Evolutionary conservation across 108 stramenopile species (phyloP).

Genomic region (Bacterosira constricta): DNA sequence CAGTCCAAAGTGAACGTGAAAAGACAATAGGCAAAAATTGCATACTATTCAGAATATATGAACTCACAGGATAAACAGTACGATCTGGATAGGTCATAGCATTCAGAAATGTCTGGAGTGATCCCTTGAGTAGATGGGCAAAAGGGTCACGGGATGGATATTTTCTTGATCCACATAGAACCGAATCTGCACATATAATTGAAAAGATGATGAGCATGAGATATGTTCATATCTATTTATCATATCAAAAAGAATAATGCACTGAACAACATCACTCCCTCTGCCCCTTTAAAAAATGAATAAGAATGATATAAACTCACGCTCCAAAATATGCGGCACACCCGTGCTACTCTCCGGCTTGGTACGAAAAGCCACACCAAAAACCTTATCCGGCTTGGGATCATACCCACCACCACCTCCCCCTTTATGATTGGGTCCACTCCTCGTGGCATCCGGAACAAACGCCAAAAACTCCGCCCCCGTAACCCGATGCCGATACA

Average conservation of each 20-base stretch:
- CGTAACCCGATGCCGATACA: constrained; percentile 78
- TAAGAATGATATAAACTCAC: constrained; percentile 20
- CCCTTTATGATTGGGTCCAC: background rate
- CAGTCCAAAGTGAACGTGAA: no score
- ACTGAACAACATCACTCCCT: no score
- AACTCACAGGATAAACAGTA: constrained; percentile 86
- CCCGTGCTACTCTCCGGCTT: constrained; percentile 82
- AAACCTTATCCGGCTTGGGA: constrained; percentile 86
- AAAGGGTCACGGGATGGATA: constrained; percentile 95
- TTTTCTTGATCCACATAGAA: constrained; percentile 88
- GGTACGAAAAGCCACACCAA: constrained; percentile 95
- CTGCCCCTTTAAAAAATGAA: background rate
- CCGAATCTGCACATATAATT: no score
- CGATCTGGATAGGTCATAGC: constrained; percentile 95
- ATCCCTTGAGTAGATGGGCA: constrained; percentile 88
- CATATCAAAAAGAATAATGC: no score
- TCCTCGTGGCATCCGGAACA: constrained; percentile 50
- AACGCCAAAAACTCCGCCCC: constrained; percentile 77
- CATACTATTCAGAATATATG: background rate
- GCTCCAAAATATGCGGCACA: constrained; percentile 92
- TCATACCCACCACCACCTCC: constrained; percentile 37
- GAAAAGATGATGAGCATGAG: no score
- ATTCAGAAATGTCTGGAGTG: constrained; percentile 93
- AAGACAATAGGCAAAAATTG: no score
- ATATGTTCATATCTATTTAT: no score